Evolutionary conservation across 2,329 filamentous ascomycete species (phyloP).

Genomic region (Rachicladosporium sp.): DNA sequence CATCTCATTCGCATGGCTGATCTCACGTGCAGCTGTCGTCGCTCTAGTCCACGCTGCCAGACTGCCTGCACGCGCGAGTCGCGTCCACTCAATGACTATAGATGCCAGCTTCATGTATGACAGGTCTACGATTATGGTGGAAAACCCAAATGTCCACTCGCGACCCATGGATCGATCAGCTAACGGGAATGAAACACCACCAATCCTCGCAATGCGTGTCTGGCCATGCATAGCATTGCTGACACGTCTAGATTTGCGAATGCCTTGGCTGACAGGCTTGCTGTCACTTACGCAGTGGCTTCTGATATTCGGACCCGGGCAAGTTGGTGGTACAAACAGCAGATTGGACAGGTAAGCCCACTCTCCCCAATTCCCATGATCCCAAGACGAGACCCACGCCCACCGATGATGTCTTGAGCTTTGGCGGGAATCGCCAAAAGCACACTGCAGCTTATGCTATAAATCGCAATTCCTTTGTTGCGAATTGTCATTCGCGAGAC

Average conservation of each 20-base stretch:
- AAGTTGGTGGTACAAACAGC: constrained; percentile 61
- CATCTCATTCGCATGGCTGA: constrained; percentile 36
- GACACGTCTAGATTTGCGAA: constrained; percentile 61
- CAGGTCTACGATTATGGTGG: constrained; percentile 20
- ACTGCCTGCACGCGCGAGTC: no score
- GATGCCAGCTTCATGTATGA: constrained; percentile 47
- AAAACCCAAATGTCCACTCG: no score
- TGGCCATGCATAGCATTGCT: constrained; percentile 65
- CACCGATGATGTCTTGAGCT: no score
- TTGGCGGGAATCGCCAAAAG: no score
- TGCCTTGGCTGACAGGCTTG: constrained; percentile 79
- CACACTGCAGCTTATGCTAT: constrained; percentile 2
- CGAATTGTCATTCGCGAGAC: constrained; percentile 6
- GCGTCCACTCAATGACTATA: no score
- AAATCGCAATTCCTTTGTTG: constrained; percentile 6
- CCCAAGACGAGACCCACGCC: no score
- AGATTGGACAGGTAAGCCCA: constrained; percentile 75
- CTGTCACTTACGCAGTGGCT: constrained; percentile 66
- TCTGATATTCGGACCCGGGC: constrained; percentile 60
- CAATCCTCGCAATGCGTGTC: constrained; percentile 63
- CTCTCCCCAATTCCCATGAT: constrained; percentile 13
- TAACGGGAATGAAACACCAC: constrained; percentile 19
- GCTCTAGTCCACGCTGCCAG: constrained; percentile 42
- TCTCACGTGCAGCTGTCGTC: constrained; percentile 51
- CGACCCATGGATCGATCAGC: neutral